Base-by-base conservation (phyloP, 2,329 filamentous ascomycete species). In the Balansia obtecta region DNA sequence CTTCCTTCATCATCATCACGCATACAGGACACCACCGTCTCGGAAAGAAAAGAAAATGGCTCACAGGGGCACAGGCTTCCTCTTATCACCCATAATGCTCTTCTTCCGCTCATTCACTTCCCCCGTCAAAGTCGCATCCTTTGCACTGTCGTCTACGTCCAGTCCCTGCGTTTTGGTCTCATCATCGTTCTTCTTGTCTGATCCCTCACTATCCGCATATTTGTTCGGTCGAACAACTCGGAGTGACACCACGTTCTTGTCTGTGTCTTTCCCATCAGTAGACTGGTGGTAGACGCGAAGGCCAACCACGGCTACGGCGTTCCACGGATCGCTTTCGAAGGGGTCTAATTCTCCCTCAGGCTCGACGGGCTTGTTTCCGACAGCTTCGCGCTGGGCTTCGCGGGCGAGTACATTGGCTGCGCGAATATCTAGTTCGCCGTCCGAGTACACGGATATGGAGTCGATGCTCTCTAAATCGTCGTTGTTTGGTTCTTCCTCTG, bases 291-390 rank as follows among this genome's bases (percentile, higher is more conserved):
- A 83, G 2, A 84, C 72, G n/a, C 78, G 72, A 45, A 84, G 63
- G 0, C 80, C 79, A 2, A 83, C 71, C 10, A 82, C 74, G 3
- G 70, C 75, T n/a, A 82, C 72, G 4, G 80, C 80, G 58, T 83
- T 83, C 80, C 80, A 84, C 0, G 78, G 75, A 40, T 79, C 72
- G 22, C 70, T 67, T 54, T 77, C 72, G 46, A 74, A 75, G 50
- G 80, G 76, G 54, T 78, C 76, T 10, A 70, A 70, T 7, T 74
- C 71, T 18, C 45, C 45, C 16, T 20, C 44, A 6, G 44, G 12
- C 4, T 40, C 45, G 45, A 18, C 22, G 34, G n/a, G 15, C 18
- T 44, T 32, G 20, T 11, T 32, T 22, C 39, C 27, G 7, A 7
- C 34, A 18, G 45, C n/a, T 73, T 71, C 0, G 64, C 60, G 13